A percentile compares a stretch with the other conserved stretches of the same genome.
phyloP scores from a whole-genome alignment of 495 filamentous ascomycete species.

The Amniculicola lignicola region DNA sequence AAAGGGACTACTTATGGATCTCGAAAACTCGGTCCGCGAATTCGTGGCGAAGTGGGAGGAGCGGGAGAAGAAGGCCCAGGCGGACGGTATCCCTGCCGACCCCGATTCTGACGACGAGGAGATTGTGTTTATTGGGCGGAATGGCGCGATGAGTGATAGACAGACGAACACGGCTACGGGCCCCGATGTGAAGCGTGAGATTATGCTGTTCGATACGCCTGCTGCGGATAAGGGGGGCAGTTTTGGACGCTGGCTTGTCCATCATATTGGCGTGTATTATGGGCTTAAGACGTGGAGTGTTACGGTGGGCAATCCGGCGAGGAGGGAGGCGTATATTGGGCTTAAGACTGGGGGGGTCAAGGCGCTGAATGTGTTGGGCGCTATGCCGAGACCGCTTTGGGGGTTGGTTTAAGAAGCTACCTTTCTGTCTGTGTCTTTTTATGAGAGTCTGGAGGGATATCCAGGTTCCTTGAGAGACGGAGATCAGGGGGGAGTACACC shows the following conservation, averaged over 20 bases:
- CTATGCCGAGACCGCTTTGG: constrained; percentile 26
- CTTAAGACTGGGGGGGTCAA: constrained; percentile 51
- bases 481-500: too few species aligned
- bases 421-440: not conserved
- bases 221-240: constrained; percentile 70
- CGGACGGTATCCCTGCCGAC: constrained; percentile 42
- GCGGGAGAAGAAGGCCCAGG: constrained; percentile 51
- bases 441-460: not conserved
- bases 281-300: constrained; percentile 81
- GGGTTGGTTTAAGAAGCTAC: constrained; percentile 10
- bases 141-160: constrained; percentile 56
- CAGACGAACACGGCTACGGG: constrained; percentile 48
- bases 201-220: constrained; percentile 71
- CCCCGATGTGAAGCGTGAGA: constrained; percentile 47
- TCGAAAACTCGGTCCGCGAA: constrained; percentile 39
- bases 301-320: constrained; percentile 68
- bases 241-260: constrained; percentile 94
- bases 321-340: constrained; percentile 87
- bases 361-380: constrained; percentile 1
- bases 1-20: constrained; percentile 40
- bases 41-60: constrained; percentile 42
- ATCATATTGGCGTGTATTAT: constrained; percentile 90
- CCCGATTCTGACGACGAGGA: constrained; percentile 72
- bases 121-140: constrained; percentile 85
- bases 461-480: too few species aligned